Percentiles rank a stretch among this genome's conserved stretches.
Evolutionary conservation across 2,329 filamentous ascomycete genomes (phyloP).

Genomic region (Lomentospora prolificans): DNA sequence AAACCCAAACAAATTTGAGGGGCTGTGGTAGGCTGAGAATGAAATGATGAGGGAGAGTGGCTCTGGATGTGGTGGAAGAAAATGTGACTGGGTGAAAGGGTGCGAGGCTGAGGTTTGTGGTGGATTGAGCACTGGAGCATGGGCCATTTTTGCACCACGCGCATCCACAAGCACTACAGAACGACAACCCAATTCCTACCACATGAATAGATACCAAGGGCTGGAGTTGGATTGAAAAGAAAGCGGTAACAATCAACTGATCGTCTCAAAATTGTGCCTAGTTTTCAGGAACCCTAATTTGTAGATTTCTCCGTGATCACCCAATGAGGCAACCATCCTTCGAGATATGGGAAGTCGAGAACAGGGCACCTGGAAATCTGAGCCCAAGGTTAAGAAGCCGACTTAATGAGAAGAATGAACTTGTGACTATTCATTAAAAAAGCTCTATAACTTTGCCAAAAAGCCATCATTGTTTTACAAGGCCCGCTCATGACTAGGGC

Average conservation of each 20-base stretch:
- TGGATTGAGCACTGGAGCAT: neutral
- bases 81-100: slow-evolving; percentile 1
- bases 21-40: neutral
- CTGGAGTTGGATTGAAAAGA: no score
- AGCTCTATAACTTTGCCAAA: slow-evolving; percentile 3
- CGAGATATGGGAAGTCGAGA: no score
- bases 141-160: neutral
- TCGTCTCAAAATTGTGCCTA: no score
- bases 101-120: slow-evolving; percentile 1
- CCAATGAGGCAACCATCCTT: no score
- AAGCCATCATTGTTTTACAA: neutral
- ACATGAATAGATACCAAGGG: neutral
- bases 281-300: no score
- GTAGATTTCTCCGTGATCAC: no score
- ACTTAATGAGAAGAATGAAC: neutral
- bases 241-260: no score
- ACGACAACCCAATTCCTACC: neutral
- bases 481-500: neutral
- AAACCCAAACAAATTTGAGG: no score
- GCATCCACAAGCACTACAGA: neutral
- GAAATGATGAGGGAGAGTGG: neutral
- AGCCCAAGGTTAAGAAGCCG: no score
- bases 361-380: no score
- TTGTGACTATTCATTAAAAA: slow-evolving; percentile 5
- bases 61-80: neutral